phyloP scores from a whole-genome alignment of 768 basidiomycete genomes.

The Boletus rubroflammeus region DNA sequence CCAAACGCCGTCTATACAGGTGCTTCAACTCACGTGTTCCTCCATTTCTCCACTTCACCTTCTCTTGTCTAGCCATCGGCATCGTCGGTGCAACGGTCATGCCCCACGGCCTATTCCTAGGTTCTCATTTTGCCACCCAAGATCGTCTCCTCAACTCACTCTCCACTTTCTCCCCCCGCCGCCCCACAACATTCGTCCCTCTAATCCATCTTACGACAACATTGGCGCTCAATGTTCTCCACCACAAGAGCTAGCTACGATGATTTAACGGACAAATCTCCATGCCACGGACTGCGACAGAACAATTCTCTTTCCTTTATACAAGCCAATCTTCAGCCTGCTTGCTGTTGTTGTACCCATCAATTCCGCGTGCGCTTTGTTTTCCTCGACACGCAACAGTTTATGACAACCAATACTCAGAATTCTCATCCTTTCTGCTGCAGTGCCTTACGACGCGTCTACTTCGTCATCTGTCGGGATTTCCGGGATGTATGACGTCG shows the following conservation, averaged over 20 bases:
- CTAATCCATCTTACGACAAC: neutral
- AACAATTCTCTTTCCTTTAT: conserved; percentile 22
- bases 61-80: conserved; percentile 29
- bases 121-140: conserved; percentile 21
- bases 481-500: conserved; percentile 40
- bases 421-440: conserved; percentile 37
- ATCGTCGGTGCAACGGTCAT: conserved; percentile 54
- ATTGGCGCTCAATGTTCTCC: conserved; percentile 5
- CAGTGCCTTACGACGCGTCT: conserved; percentile 4
- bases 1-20: conserved; percentile 18
- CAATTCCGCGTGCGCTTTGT: conserved; percentile 35
- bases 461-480: conserved; percentile 34
- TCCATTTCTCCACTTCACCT: conserved; percentile 18
- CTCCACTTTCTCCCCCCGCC: conserved; percentile 32
- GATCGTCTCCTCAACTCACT: conserved; percentile 34
- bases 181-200: neutral
- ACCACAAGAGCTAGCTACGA: conserved; percentile 5
- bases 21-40: conserved; percentile 12
- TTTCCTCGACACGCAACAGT: neutral
- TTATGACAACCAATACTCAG: conserved; percentile 6
- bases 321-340: conserved; percentile 37
- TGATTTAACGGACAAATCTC: neutral
- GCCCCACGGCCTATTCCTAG: conserved; percentile 58
- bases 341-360: conserved; percentile 44
- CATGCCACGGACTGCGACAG: conserved; percentile 20